Percentiles rank a stretch among this genome's conserved stretches.
Evolutionary conservation across 345 rosid genomes (phyloP).

Genomic region (Nasturtium officinale): DNA sequence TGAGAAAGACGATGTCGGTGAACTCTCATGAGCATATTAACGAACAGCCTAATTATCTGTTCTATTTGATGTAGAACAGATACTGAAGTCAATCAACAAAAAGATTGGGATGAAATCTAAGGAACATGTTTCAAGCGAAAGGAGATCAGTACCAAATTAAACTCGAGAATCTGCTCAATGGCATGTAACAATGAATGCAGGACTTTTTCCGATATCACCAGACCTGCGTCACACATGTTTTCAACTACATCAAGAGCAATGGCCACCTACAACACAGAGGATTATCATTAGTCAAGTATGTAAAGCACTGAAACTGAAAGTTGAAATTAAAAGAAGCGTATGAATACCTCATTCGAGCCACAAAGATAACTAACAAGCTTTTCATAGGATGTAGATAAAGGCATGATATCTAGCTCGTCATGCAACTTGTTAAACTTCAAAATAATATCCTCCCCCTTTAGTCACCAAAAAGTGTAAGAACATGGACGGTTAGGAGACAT

Average conservation of each 20-base stretch:
- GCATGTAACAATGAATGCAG: slow-evolving; percentile 57
- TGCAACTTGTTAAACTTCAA: slow-evolving; percentile 65
- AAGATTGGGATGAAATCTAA: not conserved
- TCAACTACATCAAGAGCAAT: slow-evolving; percentile 73
- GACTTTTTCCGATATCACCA: slow-evolving; percentile 49
- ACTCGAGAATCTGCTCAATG: slow-evolving; percentile 60
- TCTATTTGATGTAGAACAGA: not conserved
- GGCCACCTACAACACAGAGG: slow-evolving; percentile 60
- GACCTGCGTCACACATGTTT: slow-evolving; percentile 61
- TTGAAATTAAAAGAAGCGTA: slow-evolving; percentile 7
- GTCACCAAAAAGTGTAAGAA: slow-evolving; percentile 27
- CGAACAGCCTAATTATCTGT: slow-evolving; percentile 10
- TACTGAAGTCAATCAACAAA: not conserved
- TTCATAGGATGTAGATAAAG: slow-evolving; percentile 61
- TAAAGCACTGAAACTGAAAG: not conserved
- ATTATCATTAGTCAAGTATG: slow-evolving; percentile 19
- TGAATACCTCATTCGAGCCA: slow-evolving; percentile 58
- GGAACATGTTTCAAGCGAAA: slow-evolving; percentile 20
- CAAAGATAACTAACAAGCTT: slow-evolving; percentile 62
- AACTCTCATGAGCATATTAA: slow-evolving; percentile 19
- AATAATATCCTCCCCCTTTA: slow-evolving; percentile 64
- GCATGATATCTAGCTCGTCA: slow-evolving; percentile 54
- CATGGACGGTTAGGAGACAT: slow-evolving; percentile 20
- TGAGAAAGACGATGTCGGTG: slow-evolving; percentile 10
- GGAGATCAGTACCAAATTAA: slow-evolving; percentile 59